phyloP scores from a whole-genome alignment of 805 yeast species.

The Kodamaea leandrae region DNA sequence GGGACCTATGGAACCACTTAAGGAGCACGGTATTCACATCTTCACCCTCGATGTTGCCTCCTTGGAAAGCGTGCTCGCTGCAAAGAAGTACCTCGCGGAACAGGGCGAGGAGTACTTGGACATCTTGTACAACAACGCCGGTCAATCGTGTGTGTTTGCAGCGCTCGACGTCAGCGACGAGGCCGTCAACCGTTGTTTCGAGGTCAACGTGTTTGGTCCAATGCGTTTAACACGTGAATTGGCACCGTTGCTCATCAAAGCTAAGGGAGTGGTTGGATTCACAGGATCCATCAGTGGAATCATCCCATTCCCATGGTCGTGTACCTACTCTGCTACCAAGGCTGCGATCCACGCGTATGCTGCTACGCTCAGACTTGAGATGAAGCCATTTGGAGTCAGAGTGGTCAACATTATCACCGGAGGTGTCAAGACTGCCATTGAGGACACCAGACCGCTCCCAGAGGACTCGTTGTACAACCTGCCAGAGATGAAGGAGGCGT shows the following conservation, averaged over 20 bases:
- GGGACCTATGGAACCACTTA: conserved; percentile 54
- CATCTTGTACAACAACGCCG: conserved; percentile 71
- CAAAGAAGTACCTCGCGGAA: conserved; percentile 39
- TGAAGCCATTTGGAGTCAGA: conserved; percentile 69
- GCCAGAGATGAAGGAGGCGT: conserved; percentile 50
- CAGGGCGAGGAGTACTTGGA: conserved; percentile 49
- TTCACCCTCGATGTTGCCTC: conserved; percentile 59
- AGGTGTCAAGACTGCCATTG: conserved; percentile 66
- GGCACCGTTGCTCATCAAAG: conserved; percentile 51
- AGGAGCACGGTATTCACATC: conserved; percentile 43
- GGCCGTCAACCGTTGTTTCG: conserved; percentile 48
- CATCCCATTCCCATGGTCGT: conserved; percentile 67
- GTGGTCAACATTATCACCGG: conserved; percentile 74
- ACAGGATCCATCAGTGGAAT: conserved; percentile 73
- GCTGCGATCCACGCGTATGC: conserved; percentile 78
- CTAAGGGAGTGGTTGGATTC: conserved; percentile 67
- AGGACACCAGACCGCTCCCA: conserved; percentile 59
- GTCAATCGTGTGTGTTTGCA: conserved; percentile 70
- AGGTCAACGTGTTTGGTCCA: conserved; percentile 71
- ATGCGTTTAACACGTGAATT: conserved; percentile 62
- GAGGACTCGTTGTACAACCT: conserved; percentile 50
- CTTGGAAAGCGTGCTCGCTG: conserved; percentile 42
- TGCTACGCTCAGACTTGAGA: conserved; percentile 57
- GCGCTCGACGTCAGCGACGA: conserved; percentile 65
- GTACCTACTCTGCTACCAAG: conserved; percentile 64